These are phyloP conservation scores for Suillus lakei DNA, from an alignment of 768 basidiomycete genomes.

Conservation along the genomic window DNA sequence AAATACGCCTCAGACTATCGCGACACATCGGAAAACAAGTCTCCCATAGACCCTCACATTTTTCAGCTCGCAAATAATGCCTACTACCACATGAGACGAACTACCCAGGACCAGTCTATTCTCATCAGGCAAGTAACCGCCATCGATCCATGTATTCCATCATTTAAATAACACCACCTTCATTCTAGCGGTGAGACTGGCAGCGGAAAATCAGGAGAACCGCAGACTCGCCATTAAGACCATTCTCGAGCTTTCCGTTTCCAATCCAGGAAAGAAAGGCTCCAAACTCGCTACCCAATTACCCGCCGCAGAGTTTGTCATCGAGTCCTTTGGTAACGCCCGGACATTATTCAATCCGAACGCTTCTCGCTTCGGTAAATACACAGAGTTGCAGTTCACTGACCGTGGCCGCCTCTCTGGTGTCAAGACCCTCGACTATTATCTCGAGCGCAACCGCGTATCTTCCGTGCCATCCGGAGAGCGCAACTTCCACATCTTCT, in stretches of 20 bases:
- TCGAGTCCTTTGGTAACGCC: conserved; percentile 93
- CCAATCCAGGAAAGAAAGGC: conserved; percentile 91
- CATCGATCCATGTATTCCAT: neutral
- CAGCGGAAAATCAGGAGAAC: conserved; percentile 94
- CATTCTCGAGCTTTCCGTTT: conserved; percentile 88
- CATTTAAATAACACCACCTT: conserved; percentile 2
- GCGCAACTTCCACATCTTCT: conserved; percentile 97
- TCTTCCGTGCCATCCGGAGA: conserved; percentile 87
- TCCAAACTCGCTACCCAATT: conserved; percentile 86
- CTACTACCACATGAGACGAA: conserved; percentile 96
- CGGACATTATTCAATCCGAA: conserved; percentile 92
- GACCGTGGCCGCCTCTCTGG: conserved; percentile 89
- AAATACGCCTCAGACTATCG: conserved; percentile 89
- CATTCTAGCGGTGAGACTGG: conserved; percentile 82
- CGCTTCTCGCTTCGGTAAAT: conserved; percentile 96
- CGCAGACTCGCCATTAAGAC: conserved; percentile 90
- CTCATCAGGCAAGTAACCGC: conserved; percentile 70
- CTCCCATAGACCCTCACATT: conserved; percentile 78
- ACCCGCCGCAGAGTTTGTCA: conserved; percentile 92
- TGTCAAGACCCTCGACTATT: conserved; percentile 95
- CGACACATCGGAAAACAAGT: conserved; percentile 67
- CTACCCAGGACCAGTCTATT: conserved; percentile 90
- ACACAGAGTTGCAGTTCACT: conserved; percentile 96
- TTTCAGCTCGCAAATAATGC: conserved; percentile 91
- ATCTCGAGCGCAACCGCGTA: conserved; percentile 91